phyloP scores from a whole-genome alignment of 148 eudicot species.

The Fallopia convolvulus region DNA sequence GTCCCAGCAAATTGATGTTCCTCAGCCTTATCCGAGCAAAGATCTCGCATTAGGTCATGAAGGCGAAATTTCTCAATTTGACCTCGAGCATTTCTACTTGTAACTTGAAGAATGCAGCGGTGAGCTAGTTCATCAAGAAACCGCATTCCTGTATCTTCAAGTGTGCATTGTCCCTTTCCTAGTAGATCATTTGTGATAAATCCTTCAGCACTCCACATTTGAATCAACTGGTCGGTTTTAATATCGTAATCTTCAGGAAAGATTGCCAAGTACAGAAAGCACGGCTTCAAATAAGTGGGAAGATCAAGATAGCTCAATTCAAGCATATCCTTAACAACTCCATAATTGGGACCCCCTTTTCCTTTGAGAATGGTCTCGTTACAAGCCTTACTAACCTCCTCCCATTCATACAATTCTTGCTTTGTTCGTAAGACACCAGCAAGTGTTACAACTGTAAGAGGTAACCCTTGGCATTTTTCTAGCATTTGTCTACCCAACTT shows the following conservation, averaged over 20 bases:
- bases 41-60: constrained; percentile 27
- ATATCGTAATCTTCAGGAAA: not conserved
- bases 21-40: constrained; percentile 20
- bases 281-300: not conserved
- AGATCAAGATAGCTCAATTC: constrained; percentile 3
- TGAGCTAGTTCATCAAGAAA: not conserved
- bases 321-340: constrained; percentile 1
- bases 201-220: not conserved
- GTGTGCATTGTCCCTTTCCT: not conserved
- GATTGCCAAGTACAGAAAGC: constrained; percentile 1
- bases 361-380: not conserved
- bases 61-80: constrained; percentile 14
- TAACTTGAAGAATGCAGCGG: constrained; percentile 24
- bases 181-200: not conserved
- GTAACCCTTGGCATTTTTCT: not conserved
- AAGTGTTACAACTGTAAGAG: not conserved
- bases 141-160: not conserved
- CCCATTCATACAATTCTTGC: not conserved
- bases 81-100: constrained; percentile 18
- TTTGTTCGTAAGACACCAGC: not conserved
- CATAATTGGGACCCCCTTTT: not conserved
- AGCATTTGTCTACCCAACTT: not conserved
- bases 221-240: not conserved
- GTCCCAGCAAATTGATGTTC: constrained; percentile 19
- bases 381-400: not conserved